Base-by-base conservation (phyloP, 306 rosid genomes). In the Quillaja saponaria region DNA sequence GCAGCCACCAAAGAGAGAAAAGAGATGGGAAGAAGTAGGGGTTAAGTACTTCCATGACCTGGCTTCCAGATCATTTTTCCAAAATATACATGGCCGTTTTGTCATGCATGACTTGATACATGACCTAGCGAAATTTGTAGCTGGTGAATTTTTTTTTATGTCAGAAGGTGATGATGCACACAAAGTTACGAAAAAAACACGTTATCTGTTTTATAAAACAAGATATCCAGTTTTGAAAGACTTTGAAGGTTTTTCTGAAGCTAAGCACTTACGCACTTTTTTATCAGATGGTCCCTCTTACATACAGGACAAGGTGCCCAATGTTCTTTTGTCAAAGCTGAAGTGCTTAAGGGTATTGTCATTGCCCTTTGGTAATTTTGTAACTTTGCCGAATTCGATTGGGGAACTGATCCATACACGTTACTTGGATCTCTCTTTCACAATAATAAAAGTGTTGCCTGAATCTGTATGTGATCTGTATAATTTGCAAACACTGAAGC, bases 41-140 rank as follows among this genome's bases (percentile, higher is more conserved):
- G 16, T 72, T 57, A 78, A 67, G 67, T 77, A 72, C 17, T 72
- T 72, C 10, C 47, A 54, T 63, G 82, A 72, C 50, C 60, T 77
- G 15, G 69, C n/a, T n/a, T 65, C 82, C 0, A 63, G 78, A 68
- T 72, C 82, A 13, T 72, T 78, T 52, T 67, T 78, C 20, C 78
- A n/a, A 78, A 47, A 68, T 46, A 33, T 8, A 72, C 63, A 52
- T 58, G 72, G 18, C 57, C 46, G 31, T 78, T 67, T 57, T n/a
- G 34, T 72, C 38, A 78, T 78, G 78, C 78, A 78, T 68, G 75
- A 72, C 60, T 75, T 78, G 31, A 34, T 78, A 39, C 72, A 78
- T 19, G 78, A 78, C 33, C 40, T 78, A 46, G 78, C 78, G 58
- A n/a, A 72, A 19, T 72, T 63, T 68, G 78, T 54, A 21, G 63